Evolutionary conservation across 129 eudicot genomes (phyloP), one percentile per base, ranked within the genome.

Genomic region (Escallonia herrerae): DNA sequence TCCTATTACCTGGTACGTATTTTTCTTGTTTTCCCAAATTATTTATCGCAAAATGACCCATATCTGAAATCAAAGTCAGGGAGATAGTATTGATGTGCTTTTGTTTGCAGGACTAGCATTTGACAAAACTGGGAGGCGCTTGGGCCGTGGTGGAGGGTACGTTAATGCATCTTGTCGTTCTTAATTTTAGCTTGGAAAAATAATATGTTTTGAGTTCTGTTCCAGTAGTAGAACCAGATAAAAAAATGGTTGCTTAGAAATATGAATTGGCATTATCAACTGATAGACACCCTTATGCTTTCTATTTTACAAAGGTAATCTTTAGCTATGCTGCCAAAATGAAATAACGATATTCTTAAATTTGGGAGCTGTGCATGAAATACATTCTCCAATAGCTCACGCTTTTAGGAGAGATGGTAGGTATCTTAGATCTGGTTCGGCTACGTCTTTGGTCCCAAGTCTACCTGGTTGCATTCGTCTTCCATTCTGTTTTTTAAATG

Each of bases 131-230:
- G 99, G 99, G 63, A 89, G 90, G 71, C 95, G 99, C 55, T 74
- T 94, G 76, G 99, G 99, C 55, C 95, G 99, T 64, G 99, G 99
- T 70, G 97, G 97, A 82, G 99, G 99, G 99, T 94, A 77, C 43
- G 96, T 66, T 44, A 43, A 38, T 43, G 14, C 43, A 40, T 49
- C 48, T 33, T 40, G 7, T 3, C 43, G 5, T 71, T 56, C 13
- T 13, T 37, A 46, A 46, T 12, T 0, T 22, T 22, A 22, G 33
- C 33, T 22, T 22, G 33, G 33, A 22, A 22, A 22, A 22, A 22
- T 22, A 22, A 22, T 22, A 22, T 22, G 40, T 46, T n/a, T 54
- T n/a, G n/a, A n/a, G n/a, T n/a, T 51, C 64, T 3, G 52, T 67
- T 70, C 39, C 40, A 45, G 14, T 33, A 4, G 53, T 54, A 53